phyloP scores from a whole-genome alignment of 805 yeast species.

The Metschnikowia colocasiae region DNA sequence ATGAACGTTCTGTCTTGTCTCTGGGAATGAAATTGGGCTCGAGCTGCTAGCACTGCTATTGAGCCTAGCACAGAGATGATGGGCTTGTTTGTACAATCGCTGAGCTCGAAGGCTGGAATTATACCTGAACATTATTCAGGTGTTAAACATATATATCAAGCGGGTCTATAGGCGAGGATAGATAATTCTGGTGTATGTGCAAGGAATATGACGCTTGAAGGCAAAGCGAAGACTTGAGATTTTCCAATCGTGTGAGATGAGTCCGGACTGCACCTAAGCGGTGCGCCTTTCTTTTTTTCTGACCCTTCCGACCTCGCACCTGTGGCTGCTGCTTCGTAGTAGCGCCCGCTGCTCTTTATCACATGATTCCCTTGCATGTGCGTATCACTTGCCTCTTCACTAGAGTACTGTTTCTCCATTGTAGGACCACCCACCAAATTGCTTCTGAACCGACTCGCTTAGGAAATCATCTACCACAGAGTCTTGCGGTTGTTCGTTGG shows the following conservation, averaged over 20 bases:
- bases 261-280: constrained; percentile 1
- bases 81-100: background rate
- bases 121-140: background rate
- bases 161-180: background rate
- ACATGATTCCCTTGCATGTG: background rate
- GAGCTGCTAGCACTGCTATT: background rate
- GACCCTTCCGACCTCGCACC: background rate
- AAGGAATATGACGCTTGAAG: background rate
- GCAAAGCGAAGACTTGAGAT: background rate
- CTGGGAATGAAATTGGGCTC: background rate
- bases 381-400: background rate
- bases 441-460: constrained; percentile 93
- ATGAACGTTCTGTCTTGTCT: background rate
- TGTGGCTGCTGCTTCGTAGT: background rate
- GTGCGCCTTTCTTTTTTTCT: constrained; percentile 1
- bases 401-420: constrained; percentile 52
- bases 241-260: constrained; percentile 7
- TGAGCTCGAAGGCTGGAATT: background rate
- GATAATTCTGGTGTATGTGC: background rate
- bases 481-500: constrained; percentile 89
- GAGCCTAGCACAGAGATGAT: background rate
- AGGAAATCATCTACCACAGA: constrained; percentile 90
- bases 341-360: no score
- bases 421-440: constrained; percentile 99
- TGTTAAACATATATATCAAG: background rate